Base-by-base conservation (phyloP, 1,284 basidiomycete species). In the Cystobasidium pallidum region DNA sequence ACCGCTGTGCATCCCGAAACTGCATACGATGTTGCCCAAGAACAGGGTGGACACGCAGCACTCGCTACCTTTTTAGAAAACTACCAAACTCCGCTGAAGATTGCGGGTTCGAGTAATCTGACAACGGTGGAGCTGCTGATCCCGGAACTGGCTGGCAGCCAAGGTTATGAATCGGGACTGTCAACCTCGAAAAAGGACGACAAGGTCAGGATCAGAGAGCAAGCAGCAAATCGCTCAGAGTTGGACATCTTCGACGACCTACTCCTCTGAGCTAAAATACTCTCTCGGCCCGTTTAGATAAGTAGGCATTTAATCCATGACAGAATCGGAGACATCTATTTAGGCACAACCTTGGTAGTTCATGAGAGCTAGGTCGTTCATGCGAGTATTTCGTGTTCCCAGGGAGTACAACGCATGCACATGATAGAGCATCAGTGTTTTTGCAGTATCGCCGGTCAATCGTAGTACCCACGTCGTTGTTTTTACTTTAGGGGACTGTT, bases 171-270 rank as follows among this genome's bases (percentile, higher is more conserved):
- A 15, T 6, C 7, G 15, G n/a, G n/a, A 45, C 11, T 45, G 19
- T 4, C 43, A 15, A 45, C 15, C 4, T 45, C 43, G 15, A 45
- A 19, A 6, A 8, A 11, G 15, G 43, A 45, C 3, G 11, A 15
- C 15, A 45, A 45, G 43, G 43, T 8, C 11, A n/a, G 24, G 30
- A 21, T 11, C 28, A 13, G n/a, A n/a, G 15, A 57, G 2, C 8
- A 34, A 3, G 54, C n/a, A n/a, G n/a, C n/a, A n/a, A n/a, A 57
- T 34, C 54, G 32, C 10, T 57, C 54, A 7, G 54, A 57, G 26
- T n/a, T 57, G 28, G 54, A 57, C 19, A 57, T 57, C 26, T 57
- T 57, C 54, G 54, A 57, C 30, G 54, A 57, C 19, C 30, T 57
- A 1, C 54, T 57, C 10, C 4, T 51, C 6, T 51, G 17, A 51